phyloP scores from a whole-genome alignment of 495 filamentous ascomycete species.

The Darksidea phi region DNA sequence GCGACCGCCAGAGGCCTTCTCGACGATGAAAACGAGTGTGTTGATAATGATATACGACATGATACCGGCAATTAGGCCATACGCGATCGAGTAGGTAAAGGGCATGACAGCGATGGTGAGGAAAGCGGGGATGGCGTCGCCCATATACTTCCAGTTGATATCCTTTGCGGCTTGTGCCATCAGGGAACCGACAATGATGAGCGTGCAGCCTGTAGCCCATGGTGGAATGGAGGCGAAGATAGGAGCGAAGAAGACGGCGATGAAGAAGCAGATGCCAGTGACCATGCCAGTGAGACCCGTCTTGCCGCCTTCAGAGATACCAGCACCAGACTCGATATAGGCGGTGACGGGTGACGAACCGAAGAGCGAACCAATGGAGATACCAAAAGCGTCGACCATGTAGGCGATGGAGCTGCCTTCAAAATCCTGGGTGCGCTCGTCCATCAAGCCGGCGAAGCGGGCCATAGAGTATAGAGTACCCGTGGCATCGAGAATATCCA shows the following conservation, averaged over 20 bases:
- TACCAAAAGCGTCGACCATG: conserved; percentile 71
- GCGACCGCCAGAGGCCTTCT: conserved; percentile 61
- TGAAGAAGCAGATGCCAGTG: conserved; percentile 78
- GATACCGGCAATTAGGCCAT: conserved; percentile 77
- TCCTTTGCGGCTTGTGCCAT: conserved; percentile 72
- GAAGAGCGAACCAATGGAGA: conserved; percentile 73
- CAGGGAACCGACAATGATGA: conserved; percentile 74
- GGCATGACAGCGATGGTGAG: conserved; percentile 79
- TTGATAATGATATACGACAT: conserved; percentile 71
- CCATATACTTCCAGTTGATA: conserved; percentile 81
- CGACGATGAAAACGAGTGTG: conserved; percentile 61
- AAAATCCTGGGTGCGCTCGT: conserved; percentile 72
- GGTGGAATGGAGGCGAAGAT: conserved; percentile 82
- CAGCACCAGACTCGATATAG: conserved; percentile 79
- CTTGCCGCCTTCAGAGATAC: conserved; percentile 78
- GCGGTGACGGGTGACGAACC: conserved; percentile 76
- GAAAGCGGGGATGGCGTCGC: conserved; percentile 77
- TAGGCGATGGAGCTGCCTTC: conserved; percentile 76
- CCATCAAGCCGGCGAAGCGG: conserved; percentile 69
- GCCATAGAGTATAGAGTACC: conserved; percentile 84
- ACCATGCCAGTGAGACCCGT: conserved; percentile 78
- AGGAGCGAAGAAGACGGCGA: conserved; percentile 80
- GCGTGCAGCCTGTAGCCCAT: conserved; percentile 80
- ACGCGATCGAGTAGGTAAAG: conserved; percentile 81
- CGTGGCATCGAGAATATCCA: conserved; percentile 74